phyloP scores from a whole-genome alignment of 176 grass and related monocot species.

The Oryza nivara region DNA sequence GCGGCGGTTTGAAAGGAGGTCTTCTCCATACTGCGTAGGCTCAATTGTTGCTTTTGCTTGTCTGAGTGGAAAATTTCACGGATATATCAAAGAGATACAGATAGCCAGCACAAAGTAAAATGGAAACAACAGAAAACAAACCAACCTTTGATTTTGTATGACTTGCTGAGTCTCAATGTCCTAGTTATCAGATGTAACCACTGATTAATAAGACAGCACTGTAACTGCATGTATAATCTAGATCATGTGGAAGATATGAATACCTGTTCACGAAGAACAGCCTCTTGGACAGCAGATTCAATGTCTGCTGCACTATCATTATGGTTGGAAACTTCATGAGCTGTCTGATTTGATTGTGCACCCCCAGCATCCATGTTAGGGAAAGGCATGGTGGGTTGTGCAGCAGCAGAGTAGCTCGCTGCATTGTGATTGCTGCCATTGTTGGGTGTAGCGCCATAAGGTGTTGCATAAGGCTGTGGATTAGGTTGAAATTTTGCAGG shows the following conservation, averaged over 20 bases:
- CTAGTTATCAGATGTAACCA: slow-evolving; percentile 57
- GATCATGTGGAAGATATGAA: slow-evolving; percentile 36
- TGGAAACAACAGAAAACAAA: background rate
- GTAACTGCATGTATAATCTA: slow-evolving; percentile 30
- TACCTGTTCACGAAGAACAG: slow-evolving; percentile 88
- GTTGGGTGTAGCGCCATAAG: slow-evolving; percentile 16
- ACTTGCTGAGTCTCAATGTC: slow-evolving; percentile 87
- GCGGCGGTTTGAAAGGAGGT: slow-evolving; percentile 69
- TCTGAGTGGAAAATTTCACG: slow-evolving; percentile 45
- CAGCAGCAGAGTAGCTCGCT: slow-evolving; percentile 30
- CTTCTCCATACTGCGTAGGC: slow-evolving; percentile 48
- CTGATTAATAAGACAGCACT: slow-evolving; percentile 40
- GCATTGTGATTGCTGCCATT: slow-evolving; percentile 26
- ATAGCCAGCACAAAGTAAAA: slow-evolving; percentile 26
- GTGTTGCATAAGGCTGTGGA: slow-evolving; percentile 33
- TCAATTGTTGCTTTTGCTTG: slow-evolving; percentile 54
- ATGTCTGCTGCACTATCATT: slow-evolving; percentile 43
- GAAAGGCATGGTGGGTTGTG: slow-evolving; percentile 25
- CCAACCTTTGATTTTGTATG: slow-evolving; percentile 89
- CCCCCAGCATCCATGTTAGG: slow-evolving; percentile 16
- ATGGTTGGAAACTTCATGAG: background rate
- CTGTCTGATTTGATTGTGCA: slow-evolving; percentile 24
- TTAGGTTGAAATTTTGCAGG: slow-evolving; percentile 30
- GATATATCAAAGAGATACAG: slow-evolving; percentile 18
- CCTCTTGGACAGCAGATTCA: slow-evolving; percentile 75